A percentile compares a stretch with the other conserved stretches of the same genome.
phyloP scores from a whole-genome alignment of 2,329 filamentous ascomycete genomes.

The Epichloe sp. region DNA sequence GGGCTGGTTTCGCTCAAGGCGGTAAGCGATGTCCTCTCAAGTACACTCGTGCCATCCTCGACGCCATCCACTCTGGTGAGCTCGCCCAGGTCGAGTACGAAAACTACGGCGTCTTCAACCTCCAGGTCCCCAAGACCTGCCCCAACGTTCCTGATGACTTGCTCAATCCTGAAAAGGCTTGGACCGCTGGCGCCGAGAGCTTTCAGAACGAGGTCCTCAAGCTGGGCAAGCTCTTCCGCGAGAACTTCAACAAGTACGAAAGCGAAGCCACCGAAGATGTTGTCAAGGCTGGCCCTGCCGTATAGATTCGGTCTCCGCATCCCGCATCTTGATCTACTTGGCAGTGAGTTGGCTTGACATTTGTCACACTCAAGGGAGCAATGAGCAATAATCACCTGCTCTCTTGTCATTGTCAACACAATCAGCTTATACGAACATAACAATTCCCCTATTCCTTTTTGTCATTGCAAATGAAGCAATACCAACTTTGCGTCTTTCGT shows the following conservation, averaged over 20 bases:
- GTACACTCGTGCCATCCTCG: slow-evolving; percentile 96
- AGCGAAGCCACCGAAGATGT: slow-evolving; percentile 72
- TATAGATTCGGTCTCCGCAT: slow-evolving; percentile 13
- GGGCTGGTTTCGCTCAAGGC: slow-evolving; percentile 77
- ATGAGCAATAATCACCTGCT: neutral
- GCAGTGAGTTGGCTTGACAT: neutral
- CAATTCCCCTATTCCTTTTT: neutral
- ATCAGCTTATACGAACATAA: neutral
- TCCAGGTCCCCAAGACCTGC: slow-evolving; percentile 87
- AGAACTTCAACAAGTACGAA: slow-evolving; percentile 96
- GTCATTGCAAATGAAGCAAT: neutral
- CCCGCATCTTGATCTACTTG: neutral
- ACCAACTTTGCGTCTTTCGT: neutral
- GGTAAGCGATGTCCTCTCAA: slow-evolving; percentile 96
- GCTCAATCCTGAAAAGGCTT: slow-evolving; percentile 86
- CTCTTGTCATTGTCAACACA: neutral
- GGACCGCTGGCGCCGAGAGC: slow-evolving; percentile 69
- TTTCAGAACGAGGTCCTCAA: slow-evolving; percentile 85
- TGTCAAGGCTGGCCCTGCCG: slow-evolving; percentile 48
- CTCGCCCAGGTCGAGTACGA: slow-evolving; percentile 90
- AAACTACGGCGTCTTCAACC: slow-evolving; percentile 92
- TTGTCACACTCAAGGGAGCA: neutral
- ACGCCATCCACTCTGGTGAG: slow-evolving; percentile 94
- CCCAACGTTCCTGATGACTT: slow-evolving; percentile 80
- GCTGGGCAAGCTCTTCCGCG: slow-evolving; percentile 76